Base-by-base conservation (phyloP, 306 rosid genomes). In the Trifolium dubium region DNA sequence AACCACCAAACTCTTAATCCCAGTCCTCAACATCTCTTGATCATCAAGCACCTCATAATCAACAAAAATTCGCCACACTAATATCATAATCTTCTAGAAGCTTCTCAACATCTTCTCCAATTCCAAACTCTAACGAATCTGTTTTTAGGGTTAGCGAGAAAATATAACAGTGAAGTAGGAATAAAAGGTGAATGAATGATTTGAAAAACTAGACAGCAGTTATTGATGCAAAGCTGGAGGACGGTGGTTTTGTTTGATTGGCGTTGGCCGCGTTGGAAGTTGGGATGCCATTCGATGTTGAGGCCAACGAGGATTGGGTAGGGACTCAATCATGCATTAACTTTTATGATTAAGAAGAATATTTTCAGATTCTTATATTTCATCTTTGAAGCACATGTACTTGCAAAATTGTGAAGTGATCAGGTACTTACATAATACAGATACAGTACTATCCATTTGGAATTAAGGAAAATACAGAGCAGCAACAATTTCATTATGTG, bases 201-300 rank as follows among this genome's bases (percentile, higher is more conserved):
- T 4, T 82, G 79, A 62, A 77, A 82, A 8, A 82, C 49, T 28
- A 72, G 78, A 65, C 81, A 81, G 15, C 69, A 64, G n/a, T 28
- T 4, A 11, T 67, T 60, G 12, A 70, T 41, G n/a, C 81, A 76
- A 78, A 81, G 78, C 1, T 81, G 77, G 28, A 81, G 30, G 0
- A 41, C 30, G 18, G 83, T 78, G 2, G 71, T 41, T n/a, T n/a
- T n/a, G n/a, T n/a, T n/a, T n/a, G n/a, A n/a, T n/a, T n/a, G n/a
- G 0, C 11, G 72, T 18, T 19, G 28, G 29, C 64, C 55, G 51
- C 61, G 76, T 5, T 51, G 66, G 53, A n/a, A 49, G 29, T 67
- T 80, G 1, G 83, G 80, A 4, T 72, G 76, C 83, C 83, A 80
- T 50, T 80, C 80, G 29, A 80, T 11, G 67, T 80, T 76, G 53